Evolutionary conservation across 495 filamentous ascomycete genomes (phyloP), one percentile per base, ranked within the genome.

Genomic region (Extremus antarcticus): DNA sequence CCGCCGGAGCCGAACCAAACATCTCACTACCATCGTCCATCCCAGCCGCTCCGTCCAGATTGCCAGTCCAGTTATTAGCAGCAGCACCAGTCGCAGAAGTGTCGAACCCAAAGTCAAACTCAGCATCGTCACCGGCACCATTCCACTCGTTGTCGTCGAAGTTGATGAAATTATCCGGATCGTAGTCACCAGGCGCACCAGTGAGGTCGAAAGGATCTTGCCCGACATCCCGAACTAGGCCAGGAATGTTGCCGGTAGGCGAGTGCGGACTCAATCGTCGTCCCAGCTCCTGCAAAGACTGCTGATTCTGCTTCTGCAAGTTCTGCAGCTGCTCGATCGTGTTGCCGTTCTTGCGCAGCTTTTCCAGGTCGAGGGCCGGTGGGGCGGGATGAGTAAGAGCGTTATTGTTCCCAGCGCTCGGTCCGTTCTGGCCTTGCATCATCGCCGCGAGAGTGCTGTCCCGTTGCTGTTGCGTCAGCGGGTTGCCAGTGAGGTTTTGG

Each of bases 391-490:
- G 76, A 4, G 85, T 76, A 24, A 85, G 71, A 15, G 83, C 79
- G 55, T 77, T 77, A 62, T 76, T 75, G 25, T 68, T 60, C 15
- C 65, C 54, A 15, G 63, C 55, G 7, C 57, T 52, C 38, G 10
- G 3, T 25, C 68, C 57, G 15, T 67, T 59, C 38, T 60, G 54
- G 9, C 77, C 72, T 57, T 74, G 74, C 60, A 85, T 85, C 75
- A 95, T 91, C 39, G 89, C 77, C 50, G 78, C 80, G 50, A 94
- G 78, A 80, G 92, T 85, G 56, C 84, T 77, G 59, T 83, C 83
- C 0, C 88, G 84, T 62, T 94, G 83, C 51, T 88, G 83, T 43
- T 79, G 74, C 20, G 83, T 90, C 23, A 94, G 77, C 23, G 84
- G 84, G 46, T 80, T 77, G 50, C 81, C 81, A 43, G 76, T 68